phyloP scores from a whole-genome alignment of 2,329 filamentous ascomycete genomes.

The Neocucurbitaria cava region DNA sequence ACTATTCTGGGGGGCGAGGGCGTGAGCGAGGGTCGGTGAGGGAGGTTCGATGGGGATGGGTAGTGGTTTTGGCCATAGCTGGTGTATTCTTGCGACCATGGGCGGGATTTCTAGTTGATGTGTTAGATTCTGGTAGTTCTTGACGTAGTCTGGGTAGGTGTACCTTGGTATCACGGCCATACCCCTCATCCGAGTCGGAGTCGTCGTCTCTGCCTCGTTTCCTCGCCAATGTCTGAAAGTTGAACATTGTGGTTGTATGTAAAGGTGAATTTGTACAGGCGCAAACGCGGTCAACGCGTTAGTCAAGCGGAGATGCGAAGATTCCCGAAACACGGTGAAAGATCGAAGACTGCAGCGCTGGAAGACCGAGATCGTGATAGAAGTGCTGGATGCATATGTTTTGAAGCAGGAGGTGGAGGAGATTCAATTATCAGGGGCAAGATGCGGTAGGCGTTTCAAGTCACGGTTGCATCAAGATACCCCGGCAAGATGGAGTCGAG shows the following conservation, averaged over 20 bases:
- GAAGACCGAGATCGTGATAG: constrained; percentile 18
- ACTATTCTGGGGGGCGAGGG: constrained; percentile 37
- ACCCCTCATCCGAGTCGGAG: constrained; percentile 40
- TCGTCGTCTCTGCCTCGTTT: constrained; percentile 46
- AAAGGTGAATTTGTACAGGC: constrained; percentile 7
- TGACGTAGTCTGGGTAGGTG: constrained; percentile 6
- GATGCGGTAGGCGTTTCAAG: constrained; percentile 38
- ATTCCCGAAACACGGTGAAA: constrained; percentile 11
- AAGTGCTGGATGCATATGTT: constrained; percentile 35
- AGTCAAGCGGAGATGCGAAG: constrained; percentile 15
- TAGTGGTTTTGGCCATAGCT: constrained; percentile 25
- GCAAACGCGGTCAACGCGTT: constrained; percentile 32
- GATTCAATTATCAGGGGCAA: constrained; percentile 40
- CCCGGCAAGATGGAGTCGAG: constrained; percentile 23
- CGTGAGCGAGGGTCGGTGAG: constrained; percentile 30
- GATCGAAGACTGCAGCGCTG: constrained; percentile 21
- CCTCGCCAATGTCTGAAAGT: constrained; percentile 36
- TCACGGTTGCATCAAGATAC: constrained; percentile 31
- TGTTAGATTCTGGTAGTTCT: constrained; percentile 16
- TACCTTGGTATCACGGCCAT: constrained; percentile 42
- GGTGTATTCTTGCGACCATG: constrained; percentile 26
- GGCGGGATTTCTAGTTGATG: constrained; percentile 37
- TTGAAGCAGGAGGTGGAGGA: constrained; percentile 37
- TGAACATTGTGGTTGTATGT: constrained; percentile 34
- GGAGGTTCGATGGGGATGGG: constrained; percentile 24